These are phyloP conservation scores for Candida yuanshanica DNA, from an alignment of 805 yeast genomes.

Conservation along the genomic window DNA sequence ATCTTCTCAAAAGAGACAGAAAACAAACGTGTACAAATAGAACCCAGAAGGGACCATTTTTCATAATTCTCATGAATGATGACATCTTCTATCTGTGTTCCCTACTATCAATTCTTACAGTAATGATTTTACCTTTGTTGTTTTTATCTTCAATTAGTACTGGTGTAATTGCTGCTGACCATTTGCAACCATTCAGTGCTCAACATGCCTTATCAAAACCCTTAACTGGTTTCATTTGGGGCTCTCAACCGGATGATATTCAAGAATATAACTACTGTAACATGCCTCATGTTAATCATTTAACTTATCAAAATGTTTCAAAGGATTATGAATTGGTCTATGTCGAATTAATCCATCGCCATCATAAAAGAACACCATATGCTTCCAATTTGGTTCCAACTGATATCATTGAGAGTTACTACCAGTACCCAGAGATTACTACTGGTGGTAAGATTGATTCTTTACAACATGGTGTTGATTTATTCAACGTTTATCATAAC, in stretches of 20 bases:
- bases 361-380: slow-evolving; percentile 40
- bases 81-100: background rate
- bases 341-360: slow-evolving; percentile 38
- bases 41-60: no score
- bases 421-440: slow-evolving; percentile 34
- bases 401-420: slow-evolving; percentile 25
- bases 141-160: background rate
- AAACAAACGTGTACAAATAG: no score
- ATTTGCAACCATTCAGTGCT: slow-evolving; percentile 13
- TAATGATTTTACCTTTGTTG: background rate
- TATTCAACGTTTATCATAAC: slow-evolving; percentile 32
- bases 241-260: slow-evolving; percentile 20
- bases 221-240: slow-evolving; percentile 18
- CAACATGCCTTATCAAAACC: slow-evolving; percentile 15
- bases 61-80: background rate
- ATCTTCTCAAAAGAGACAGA: no score
- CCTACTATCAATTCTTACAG: background rate
- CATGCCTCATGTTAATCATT: slow-evolving; percentile 37
- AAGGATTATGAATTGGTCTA: slow-evolving; percentile 27
- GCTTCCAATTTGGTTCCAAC: slow-evolving; percentile 29
- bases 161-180: slow-evolving; percentile 8
- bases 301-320: slow-evolving; percentile 25
- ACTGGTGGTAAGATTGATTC: slow-evolving; percentile 36
- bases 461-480: slow-evolving; percentile 33
- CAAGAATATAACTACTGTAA: slow-evolving; percentile 38